Evolutionary conservation across 139 green algal species (phyloP), one percentile per base, ranked within the genome.

Genomic region (Chlorella sorokiniana): DNA sequence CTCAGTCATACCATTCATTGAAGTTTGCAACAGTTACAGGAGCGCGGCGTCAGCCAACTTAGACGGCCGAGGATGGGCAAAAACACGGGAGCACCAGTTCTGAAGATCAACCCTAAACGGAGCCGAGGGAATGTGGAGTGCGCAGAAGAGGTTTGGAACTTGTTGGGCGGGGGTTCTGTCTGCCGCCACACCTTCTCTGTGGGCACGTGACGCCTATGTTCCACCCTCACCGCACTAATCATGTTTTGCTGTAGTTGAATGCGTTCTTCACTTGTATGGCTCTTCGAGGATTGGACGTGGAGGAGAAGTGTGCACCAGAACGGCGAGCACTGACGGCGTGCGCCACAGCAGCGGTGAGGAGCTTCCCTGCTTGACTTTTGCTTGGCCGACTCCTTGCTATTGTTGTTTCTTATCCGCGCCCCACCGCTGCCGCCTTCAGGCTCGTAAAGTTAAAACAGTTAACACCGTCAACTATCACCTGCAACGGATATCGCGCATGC

Each of bases 381-480:
- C n/a, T n/a, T n/a, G n/a, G n/a, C n/a, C n/a, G n/a, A n/a, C n/a
- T n/a, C n/a, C 64, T 44, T 71, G 64, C 64, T 29, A 71, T 44
- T 44, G 23, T 18, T 68, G 8, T 68, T 31, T n/a, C 29, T 14
- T 68, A 37, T n/a, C 48, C 48, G 16, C 48, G 16, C 48, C 11
- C 14, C 48, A 11, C 11, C 48, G 11, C 48, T 65, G 56, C 16
- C n/a, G 22, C 56, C 29, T 81, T 44, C 83, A 87, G 83, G 72
- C 78, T 42, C 78, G 67, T 18, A 80, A 81, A 40, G 56, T 44
- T 37, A 87, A 82, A 38, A 23, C 42, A 3, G 54, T 16, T 5
- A 81, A 56, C 37, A 87, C 78, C 8, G 68, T 87, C 9, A 87
- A 87, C 48, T 84, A 82, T 51, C 83, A 87, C 70, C 23, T 87